Evolutionary conservation across 768 basidiomycete species (phyloP).

Genomic region (Lactarius hatsudake): DNA sequence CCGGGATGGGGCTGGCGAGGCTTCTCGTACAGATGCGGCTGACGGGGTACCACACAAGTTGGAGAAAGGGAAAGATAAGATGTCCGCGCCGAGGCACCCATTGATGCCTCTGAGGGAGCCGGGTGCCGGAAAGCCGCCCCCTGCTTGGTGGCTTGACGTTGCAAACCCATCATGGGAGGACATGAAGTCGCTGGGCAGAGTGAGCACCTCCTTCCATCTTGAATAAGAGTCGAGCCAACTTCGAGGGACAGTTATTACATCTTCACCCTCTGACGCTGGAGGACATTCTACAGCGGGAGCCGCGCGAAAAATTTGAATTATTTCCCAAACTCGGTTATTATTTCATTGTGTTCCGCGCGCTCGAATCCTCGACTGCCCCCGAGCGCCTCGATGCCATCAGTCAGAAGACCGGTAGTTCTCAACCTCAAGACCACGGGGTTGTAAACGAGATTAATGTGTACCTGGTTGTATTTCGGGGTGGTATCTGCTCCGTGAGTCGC

Average conservation of each 20-base stretch:
- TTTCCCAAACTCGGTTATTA: conserved; percentile 90
- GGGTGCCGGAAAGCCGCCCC: conserved; percentile 32
- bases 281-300: conserved; percentile 89
- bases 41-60: neutral
- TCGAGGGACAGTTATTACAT: conserved; percentile 59
- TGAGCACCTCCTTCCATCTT: conserved; percentile 31
- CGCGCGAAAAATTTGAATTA: conserved; percentile 86
- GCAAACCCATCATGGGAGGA: conserved; percentile 86
- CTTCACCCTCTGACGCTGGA: conserved; percentile 92
- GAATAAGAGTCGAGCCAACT: neutral
- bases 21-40: neutral
- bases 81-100: conserved; percentile 15
- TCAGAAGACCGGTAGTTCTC: conserved; percentile 28
- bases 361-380: conserved; percentile 54
- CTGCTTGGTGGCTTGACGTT: conserved; percentile 90
- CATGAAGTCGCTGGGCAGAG: conserved; percentile 82
- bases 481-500: conserved; percentile 67
- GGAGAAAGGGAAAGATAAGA: conserved; percentile 51
- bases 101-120: conserved; percentile 17
- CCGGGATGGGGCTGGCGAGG: neutral
- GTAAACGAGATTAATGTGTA: conserved; percentile 85
- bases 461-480: conserved; percentile 83
- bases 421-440: conserved; percentile 39
- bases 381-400: conserved; percentile 38
- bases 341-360: conserved; percentile 82